Percentiles rank a stretch among this genome's conserved stretches.
These are phyloP conservation scores for Alopecurus myosuroides DNA, from an alignment of 176 grass and related monocot species.

Conservation along the genomic window DNA sequence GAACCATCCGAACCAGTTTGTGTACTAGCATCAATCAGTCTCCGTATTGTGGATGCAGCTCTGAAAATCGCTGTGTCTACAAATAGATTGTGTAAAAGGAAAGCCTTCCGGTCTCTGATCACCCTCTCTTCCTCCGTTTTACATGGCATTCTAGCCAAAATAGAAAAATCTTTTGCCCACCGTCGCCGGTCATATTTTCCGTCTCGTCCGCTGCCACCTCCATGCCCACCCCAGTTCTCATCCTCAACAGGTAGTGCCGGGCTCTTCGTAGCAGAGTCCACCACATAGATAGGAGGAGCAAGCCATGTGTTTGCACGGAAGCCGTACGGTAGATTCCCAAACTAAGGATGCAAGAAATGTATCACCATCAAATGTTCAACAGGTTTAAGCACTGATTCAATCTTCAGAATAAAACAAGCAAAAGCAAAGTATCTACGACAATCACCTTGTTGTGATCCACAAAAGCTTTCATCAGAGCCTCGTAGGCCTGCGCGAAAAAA, in stretches of 20 bases:
- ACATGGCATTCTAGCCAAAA: slow-evolving; percentile 69
- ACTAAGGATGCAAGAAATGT: slow-evolving; percentile 46
- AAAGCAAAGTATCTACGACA: slow-evolving; percentile 10
- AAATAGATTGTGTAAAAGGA: slow-evolving; percentile 88
- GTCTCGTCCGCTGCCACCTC: slow-evolving; percentile 58
- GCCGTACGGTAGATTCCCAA: slow-evolving; percentile 96
- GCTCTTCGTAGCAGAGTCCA: slow-evolving; percentile 46
- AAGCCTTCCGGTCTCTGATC: slow-evolving; percentile 92
- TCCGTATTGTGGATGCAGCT: slow-evolving; percentile 54
- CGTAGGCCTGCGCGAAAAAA: slow-evolving; percentile 60
- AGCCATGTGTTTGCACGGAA: slow-evolving; percentile 99
- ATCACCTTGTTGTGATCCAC: slow-evolving; percentile 88
- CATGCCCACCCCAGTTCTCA: slow-evolving; percentile 82
- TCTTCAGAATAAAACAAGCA: not conserved
- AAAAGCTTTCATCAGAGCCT: slow-evolving; percentile 86
- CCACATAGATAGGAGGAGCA: slow-evolving; percentile 66
- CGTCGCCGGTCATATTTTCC: slow-evolving; percentile 55
- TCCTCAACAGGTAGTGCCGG: slow-evolving; percentile 72
- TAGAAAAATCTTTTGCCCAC: slow-evolving; percentile 83
- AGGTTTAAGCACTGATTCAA: not conserved
- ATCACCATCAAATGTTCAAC: not conserved
- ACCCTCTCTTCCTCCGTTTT: slow-evolving; percentile 88
- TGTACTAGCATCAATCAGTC: slow-evolving; percentile 31
- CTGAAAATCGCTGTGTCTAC: slow-evolving; percentile 89
- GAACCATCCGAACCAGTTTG: slow-evolving; percentile 24